Evolutionary conservation across 305 asterid genomes (phyloP).

Genomic region (Ajuga reptans): DNA sequence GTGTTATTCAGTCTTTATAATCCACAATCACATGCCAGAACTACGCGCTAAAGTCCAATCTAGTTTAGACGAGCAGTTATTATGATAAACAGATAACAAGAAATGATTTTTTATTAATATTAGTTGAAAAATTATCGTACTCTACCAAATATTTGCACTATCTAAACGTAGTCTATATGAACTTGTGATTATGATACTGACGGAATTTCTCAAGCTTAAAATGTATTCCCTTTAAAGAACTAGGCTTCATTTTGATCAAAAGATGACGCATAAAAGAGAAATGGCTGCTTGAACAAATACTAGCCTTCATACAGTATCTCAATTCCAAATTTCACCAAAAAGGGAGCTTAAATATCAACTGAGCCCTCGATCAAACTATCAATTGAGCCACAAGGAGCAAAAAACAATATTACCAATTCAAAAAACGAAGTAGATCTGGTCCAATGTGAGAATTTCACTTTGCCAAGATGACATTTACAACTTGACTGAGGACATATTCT

Average conservation of each 20-base stretch:
- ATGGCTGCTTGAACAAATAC: not conserved
- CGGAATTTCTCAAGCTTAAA: not conserved
- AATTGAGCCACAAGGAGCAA: not conserved
- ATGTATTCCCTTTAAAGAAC: not conserved
- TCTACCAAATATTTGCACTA: not conserved
- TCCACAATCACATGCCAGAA: not conserved
- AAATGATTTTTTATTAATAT: not conserved
- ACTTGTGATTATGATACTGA: not conserved
- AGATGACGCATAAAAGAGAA: not conserved
- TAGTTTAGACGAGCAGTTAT: not conserved
- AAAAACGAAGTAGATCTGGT: too few species aligned
- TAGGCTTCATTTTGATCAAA: not conserved
- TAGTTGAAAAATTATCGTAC: not conserved
- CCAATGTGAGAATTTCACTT: too few species aligned
- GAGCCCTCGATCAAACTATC: too few species aligned
- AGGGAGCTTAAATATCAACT: not conserved
- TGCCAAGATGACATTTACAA: too few species aligned
- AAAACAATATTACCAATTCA: too few species aligned
- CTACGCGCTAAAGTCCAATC: not conserved
- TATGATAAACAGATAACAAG: not conserved
- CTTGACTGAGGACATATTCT: too few species aligned
- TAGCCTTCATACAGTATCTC: not conserved
- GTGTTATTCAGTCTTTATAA: not conserved
- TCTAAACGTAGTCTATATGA: not conserved
- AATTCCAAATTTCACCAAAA: not conserved